Evolutionary conservation across 805 yeast species (phyloP), one percentile per base, ranked within the genome.

Genomic region (Ogataea sp.): DNA sequence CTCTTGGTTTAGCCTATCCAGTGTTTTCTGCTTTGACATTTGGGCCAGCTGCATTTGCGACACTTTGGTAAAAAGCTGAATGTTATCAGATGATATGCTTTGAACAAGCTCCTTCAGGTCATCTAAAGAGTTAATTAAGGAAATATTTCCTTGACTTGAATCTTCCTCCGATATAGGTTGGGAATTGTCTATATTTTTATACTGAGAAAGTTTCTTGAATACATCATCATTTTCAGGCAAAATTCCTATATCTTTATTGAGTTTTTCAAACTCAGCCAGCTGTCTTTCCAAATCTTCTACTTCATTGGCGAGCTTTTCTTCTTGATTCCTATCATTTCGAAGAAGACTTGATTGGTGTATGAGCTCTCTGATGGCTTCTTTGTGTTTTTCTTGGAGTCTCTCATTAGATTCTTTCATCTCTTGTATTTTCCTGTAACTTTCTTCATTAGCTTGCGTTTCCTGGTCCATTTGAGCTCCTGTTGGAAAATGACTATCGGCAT

Each of bases 371-470:
- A 39, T 45, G 20, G 52, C 38, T 24, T 45, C 41, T 4, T 37
- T 34, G n/a, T 50, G 48, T 29, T 46, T 41, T 15, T 41, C 37
- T 21, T 45, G 50, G 4, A 55, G 42, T 2, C 43, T 37, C 9
- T 43, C 42, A 37, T 54, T 48, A 23, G 6, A 18, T 15, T 32
- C 10, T 18, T 14, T 21, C 10, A 18, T 21, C 25, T 47, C 31
- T 17, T 38, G 31, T 20, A 49, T 45, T 25, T 44, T 49, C 2
- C 41, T 43, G 3, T 52, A 39, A 23, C 39, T 45, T 20, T 31
- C 29, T 6, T 20, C 20, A 25, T 24, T 33, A 4, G 7, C 27
- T 8, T 20, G 15, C 20, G 16, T 25, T 16, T 24, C 27, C 20
- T 9, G 17, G n/a, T 33, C 36, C 10, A 25, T 16, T 8, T 23